Conservation (phyloP, 495 filamentous ascomycete species). For the Xylaria sp. region DNA sequence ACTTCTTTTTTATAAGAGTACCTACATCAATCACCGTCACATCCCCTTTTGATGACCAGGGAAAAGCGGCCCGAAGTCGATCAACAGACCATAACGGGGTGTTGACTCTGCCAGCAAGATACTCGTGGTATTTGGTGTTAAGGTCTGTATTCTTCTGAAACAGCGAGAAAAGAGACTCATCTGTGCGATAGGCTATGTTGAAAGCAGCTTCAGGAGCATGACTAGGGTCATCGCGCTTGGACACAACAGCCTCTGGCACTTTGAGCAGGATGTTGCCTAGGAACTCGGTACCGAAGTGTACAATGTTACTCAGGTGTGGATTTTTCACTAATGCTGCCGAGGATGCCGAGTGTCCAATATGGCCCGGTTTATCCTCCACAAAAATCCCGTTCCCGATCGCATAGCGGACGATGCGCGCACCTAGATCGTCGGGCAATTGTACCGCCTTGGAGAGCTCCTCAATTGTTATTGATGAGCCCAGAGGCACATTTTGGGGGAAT, state of each 20-base stretch:
- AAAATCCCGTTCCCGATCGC: conserved; percentile 47
- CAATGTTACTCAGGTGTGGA: conserved; percentile 15
- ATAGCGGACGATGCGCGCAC: conserved; percentile 45
- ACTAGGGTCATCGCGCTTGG: conserved; percentile 32
- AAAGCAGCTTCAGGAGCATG: conserved; percentile 41
- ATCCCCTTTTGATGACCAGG: conserved; percentile 2
- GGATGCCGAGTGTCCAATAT: conserved; percentile 45
- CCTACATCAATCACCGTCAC: conserved; percentile 38
- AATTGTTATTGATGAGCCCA: conserved; percentile 33
- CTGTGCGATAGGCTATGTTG: conserved; percentile 41
- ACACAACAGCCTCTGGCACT: conserved; percentile 36
- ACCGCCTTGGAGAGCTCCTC: conserved; percentile 35
- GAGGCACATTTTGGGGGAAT: conserved; percentile 44
- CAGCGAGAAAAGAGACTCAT: conserved; percentile 37
- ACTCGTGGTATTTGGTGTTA: conserved; percentile 33
- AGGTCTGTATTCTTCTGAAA: conserved; percentile 28
- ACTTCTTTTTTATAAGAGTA: neutral
- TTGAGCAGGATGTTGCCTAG: conserved; percentile 29
- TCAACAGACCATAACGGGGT: conserved; percentile 35
- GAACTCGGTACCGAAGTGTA: conserved; percentile 67
- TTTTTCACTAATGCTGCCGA: conserved; percentile 55
- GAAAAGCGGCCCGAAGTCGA: conserved; percentile 29
- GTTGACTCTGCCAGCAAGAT: conserved; percentile 33
- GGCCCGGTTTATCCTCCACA: conserved; percentile 36
- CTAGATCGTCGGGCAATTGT: conserved; percentile 34